phyloP scores from a whole-genome alignment of 176 grass and related monocot genomes.

The Pontederia crassipes region DNA sequence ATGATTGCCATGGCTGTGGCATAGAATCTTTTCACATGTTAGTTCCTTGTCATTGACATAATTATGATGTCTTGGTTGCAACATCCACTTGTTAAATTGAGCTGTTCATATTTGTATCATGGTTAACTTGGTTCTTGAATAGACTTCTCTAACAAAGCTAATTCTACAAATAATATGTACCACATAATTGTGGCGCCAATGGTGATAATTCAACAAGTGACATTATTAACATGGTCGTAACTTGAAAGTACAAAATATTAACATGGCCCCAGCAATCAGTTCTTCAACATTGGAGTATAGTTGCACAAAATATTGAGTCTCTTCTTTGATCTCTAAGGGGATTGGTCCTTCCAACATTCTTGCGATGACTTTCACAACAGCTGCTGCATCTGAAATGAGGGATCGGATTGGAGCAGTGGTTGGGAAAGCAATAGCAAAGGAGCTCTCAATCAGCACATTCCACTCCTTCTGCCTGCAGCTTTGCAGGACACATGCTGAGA shows the following conservation, averaged over 20 bases:
- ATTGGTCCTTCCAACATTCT: slow-evolving; percentile 67
- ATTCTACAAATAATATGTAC: too few species aligned
- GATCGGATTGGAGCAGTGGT: slow-evolving; percentile 68
- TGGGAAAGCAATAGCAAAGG: slow-evolving; percentile 71
- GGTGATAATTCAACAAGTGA: too few species aligned
- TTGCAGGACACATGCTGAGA: slow-evolving; percentile 84
- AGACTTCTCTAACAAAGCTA: too few species aligned
- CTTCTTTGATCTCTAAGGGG: slow-evolving; percentile 28
- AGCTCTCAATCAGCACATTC: slow-evolving; percentile 84
- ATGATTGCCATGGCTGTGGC: background rate
- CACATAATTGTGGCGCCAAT: too few species aligned
- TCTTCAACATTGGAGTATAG: too few species aligned
- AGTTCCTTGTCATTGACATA: too few species aligned
- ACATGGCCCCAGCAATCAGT: slow-evolving; percentile 7
- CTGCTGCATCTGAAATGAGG: slow-evolving; percentile 87
- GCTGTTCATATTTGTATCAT: too few species aligned
- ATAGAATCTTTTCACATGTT: background rate
- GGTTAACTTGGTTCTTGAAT: too few species aligned
- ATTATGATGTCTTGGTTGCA: too few species aligned
- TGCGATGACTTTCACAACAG: slow-evolving; percentile 93
- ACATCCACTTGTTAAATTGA: too few species aligned
- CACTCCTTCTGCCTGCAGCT: slow-evolving; percentile 95
- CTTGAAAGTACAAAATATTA: too few species aligned
- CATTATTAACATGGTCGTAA: too few species aligned
- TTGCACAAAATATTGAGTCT: background rate